phyloP scores from a whole-genome alignment of 2,329 filamentous ascomycete genomes.

The Sclerotinia borealis region DNA sequence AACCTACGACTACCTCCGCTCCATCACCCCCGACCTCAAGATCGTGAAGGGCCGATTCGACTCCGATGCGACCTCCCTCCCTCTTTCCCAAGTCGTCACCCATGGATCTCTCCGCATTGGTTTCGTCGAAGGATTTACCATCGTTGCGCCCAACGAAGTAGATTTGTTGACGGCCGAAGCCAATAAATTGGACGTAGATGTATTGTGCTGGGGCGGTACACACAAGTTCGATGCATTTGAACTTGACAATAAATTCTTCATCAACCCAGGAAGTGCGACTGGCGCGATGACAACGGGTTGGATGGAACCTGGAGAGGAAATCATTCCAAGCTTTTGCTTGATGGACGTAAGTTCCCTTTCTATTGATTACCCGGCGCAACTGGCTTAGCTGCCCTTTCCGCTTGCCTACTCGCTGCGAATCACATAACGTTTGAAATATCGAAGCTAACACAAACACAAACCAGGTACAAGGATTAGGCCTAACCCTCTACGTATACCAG shows the following conservation, averaged over 20 bases:
- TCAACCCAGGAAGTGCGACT: slow-evolving; percentile 62
- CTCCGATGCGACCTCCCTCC: slow-evolving; percentile 59
- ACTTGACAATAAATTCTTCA: slow-evolving; percentile 70
- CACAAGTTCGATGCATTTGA: slow-evolving; percentile 66
- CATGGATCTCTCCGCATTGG: slow-evolving; percentile 61
- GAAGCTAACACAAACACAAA: not conserved
- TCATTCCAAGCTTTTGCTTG: slow-evolving; percentile 85
- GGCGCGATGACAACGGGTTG: slow-evolving; percentile 56
- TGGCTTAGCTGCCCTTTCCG: not conserved
- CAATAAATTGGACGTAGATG: slow-evolving; percentile 62
- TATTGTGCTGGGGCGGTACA: slow-evolving; percentile 63
- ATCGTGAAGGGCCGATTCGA: slow-evolving; percentile 64
- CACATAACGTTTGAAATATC: not conserved
- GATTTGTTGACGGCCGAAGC: slow-evolving; percentile 62
- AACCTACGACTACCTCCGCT: slow-evolving; percentile 74
- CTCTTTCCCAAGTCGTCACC: slow-evolving; percentile 59
- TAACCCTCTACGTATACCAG: slow-evolving; percentile 93
- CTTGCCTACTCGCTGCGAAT: not conserved
- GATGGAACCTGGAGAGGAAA: slow-evolving; percentile 58
- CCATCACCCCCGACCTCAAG: slow-evolving; percentile 66
- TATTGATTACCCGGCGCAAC: not conserved
- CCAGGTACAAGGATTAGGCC: slow-evolving; percentile 90
- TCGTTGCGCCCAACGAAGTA: slow-evolving; percentile 57
- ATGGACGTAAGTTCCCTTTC: slow-evolving; percentile 74
- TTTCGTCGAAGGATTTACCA: slow-evolving; percentile 62